Conservation (phyloP, 164 flowering plant genomes). For the Macadamia tetraphylla region DNA sequence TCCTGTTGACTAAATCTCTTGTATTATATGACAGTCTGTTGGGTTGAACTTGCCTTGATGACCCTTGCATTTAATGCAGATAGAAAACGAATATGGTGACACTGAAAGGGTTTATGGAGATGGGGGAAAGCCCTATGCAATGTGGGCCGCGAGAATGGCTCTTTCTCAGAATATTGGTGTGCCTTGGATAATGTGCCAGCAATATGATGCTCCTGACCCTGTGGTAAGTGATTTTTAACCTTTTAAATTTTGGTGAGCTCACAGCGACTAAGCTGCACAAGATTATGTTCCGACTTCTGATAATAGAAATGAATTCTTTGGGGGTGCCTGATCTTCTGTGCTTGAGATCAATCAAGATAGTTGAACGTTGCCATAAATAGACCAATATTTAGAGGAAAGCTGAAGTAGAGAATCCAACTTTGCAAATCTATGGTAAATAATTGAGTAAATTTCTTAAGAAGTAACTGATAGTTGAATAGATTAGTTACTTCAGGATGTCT, state of each 20-base stretch:
- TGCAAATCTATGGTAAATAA: too few relatives aligned
- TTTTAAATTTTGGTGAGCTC: not conserved
- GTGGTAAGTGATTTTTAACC: constrained; percentile 51
- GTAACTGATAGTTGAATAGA: too few relatives aligned
- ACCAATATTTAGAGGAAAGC: too few relatives aligned
- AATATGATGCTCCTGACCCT: constrained; percentile 82
- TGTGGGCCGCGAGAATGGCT: constrained; percentile 96
- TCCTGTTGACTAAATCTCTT: not conserved
- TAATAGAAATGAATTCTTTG: too few relatives aligned
- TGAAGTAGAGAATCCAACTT: too few relatives aligned
- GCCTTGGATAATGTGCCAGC: constrained; percentile 99
- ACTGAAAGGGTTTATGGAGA: constrained; percentile 68
- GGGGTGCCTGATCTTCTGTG: too few relatives aligned
- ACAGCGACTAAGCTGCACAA: too few relatives aligned
- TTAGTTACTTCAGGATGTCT: too few relatives aligned
- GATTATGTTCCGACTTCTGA: too few relatives aligned
- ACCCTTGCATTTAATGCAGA: constrained; percentile 37
- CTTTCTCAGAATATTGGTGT: constrained; percentile 88
- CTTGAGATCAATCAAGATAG: too few relatives aligned
- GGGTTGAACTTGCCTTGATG: not conserved
- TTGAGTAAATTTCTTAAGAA: too few relatives aligned
- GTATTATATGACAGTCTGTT: not conserved
- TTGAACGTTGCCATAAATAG: too few relatives aligned
- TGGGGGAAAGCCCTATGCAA: constrained; percentile 79
- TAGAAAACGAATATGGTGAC: constrained; percentile 96